Percentiles rank a stretch among this genome's conserved stretches.
phyloP scores from a whole-genome alignment of 805 yeast species.

The Yarrowia bubula region DNA sequence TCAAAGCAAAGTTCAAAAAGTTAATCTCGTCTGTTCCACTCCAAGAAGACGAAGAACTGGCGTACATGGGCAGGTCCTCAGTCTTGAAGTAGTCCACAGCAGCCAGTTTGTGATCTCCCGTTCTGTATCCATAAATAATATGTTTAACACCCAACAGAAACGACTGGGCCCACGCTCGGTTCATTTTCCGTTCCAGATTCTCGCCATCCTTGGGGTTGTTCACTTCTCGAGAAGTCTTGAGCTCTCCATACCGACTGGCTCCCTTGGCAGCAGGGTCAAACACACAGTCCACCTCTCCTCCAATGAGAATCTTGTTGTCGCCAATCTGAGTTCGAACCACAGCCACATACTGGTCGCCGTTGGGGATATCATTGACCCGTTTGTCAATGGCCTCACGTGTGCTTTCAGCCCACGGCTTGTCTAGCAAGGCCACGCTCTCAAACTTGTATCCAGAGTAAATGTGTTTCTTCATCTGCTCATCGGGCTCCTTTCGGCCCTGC shows the following conservation, averaged over 20 bases:
- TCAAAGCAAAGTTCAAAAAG: conserved; percentile 80
- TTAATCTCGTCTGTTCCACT: conserved; percentile 76
- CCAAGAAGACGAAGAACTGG: conserved; percentile 48
- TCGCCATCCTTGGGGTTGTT: conserved; percentile 55
- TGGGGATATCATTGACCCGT: conserved; percentile 55
- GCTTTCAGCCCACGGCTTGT: conserved; percentile 70
- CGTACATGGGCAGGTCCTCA: conserved; percentile 63
- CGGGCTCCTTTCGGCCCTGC: conserved; percentile 30
- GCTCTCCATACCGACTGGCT: conserved; percentile 67
- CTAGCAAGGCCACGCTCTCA: conserved; percentile 71
- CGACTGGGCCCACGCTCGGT: conserved; percentile 89
- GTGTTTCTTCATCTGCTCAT: conserved; percentile 36
- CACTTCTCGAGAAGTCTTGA: conserved; percentile 68
- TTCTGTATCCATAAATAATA: conserved; percentile 83
- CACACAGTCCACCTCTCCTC: conserved; percentile 91
- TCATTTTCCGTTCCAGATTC: conserved; percentile 71
- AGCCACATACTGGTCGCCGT: conserved; percentile 66
- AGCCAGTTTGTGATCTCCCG: conserved; percentile 60
- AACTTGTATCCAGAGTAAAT: conserved; percentile 66
- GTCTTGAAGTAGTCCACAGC: conserved; percentile 74
- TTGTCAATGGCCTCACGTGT: conserved; percentile 66
- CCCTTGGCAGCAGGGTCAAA: conserved; percentile 56
- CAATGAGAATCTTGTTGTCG: conserved; percentile 60
- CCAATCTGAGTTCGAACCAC: conserved; percentile 89
- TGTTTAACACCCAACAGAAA: conserved; percentile 82